Evolutionary conservation across 2,329 filamentous ascomycete species (phyloP).

Genomic region (Calonectria leucothoes): DNA sequence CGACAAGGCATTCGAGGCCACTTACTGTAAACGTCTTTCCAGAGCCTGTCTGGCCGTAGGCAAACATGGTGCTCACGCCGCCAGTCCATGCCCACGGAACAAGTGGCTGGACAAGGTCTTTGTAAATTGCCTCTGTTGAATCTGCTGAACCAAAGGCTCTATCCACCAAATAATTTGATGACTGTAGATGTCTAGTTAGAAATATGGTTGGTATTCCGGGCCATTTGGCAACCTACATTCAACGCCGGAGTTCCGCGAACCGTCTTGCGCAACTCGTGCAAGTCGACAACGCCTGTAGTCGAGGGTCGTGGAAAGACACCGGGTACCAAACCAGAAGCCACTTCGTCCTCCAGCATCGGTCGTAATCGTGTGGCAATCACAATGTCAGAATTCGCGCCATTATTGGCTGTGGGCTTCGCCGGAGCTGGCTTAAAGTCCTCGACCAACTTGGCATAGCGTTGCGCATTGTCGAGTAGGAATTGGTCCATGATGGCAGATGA

Average conservation of each 20-base stretch:
- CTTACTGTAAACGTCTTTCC: conserved; percentile 60
- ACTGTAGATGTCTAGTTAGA: conserved; percentile 33
- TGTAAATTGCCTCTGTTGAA: conserved; percentile 54
- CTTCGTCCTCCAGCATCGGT: conserved; percentile 50
- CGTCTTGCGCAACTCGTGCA: conserved; percentile 51
- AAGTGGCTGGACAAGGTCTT: conserved; percentile 53
- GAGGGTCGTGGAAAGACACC: conserved; percentile 40
- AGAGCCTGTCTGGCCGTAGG: conserved; percentile 61
- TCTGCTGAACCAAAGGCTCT: conserved; percentile 48
- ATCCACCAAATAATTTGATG: conserved; percentile 50
- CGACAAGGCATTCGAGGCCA: conserved; percentile 54
- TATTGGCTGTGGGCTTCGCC: background rate
- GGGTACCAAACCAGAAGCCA: conserved; percentile 40
- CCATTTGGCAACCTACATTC: conserved; percentile 34
- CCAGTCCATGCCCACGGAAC: conserved; percentile 59
- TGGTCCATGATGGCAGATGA: background rate
- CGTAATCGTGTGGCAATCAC: conserved; percentile 50
- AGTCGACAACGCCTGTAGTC: conserved; percentile 43
- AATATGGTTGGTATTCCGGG: background rate
- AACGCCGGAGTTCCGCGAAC: conserved; percentile 44
- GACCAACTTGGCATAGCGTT: background rate
- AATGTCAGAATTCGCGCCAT: conserved; percentile 39
- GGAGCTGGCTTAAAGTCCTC: background rate
- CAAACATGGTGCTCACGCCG: conserved; percentile 60
- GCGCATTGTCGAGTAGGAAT: background rate